These are phyloP conservation scores for Pleurotus tuoliensis DNA, from an alignment of 768 basidiomycete species.

Conservation along the genomic window DNA sequence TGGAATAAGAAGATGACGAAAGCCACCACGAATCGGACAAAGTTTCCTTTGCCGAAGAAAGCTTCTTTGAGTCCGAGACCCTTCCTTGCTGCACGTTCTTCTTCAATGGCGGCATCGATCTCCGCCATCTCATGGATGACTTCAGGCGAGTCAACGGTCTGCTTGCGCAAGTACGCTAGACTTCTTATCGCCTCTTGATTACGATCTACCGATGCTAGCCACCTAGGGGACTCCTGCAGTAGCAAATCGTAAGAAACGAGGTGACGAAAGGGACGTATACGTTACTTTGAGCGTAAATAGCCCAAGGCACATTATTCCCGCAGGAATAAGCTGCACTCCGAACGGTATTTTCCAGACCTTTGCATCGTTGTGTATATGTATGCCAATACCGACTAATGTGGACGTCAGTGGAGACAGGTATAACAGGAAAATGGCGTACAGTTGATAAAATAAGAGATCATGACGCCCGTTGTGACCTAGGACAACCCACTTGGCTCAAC, in stretches of 20 bases:
- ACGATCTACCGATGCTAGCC: slow-evolving; percentile 64
- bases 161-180: slow-evolving; percentile 61
- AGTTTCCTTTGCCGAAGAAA: slow-evolving; percentile 78
- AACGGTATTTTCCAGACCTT: slow-evolving; percentile 71
- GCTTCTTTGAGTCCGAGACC: slow-evolving; percentile 67
- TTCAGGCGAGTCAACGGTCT: slow-evolving; percentile 32
- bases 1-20: slow-evolving; percentile 76
- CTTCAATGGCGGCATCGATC: slow-evolving; percentile 74
- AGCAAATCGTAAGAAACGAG: slow-evolving; percentile 16
- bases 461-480: slow-evolving; percentile 71
- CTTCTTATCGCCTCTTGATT: slow-evolving; percentile 49
- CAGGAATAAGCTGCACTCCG: slow-evolving; percentile 71
- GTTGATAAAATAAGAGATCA: slow-evolving; percentile 82
- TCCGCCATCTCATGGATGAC: slow-evolving; percentile 68
- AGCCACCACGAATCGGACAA: slow-evolving; percentile 81
- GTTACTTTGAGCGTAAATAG: slow-evolving; percentile 59
- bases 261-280: background rate
- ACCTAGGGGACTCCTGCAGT: slow-evolving; percentile 70
- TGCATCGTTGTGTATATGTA: slow-evolving; percentile 43
- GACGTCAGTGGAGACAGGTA: background rate
- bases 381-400: slow-evolving; percentile 51
- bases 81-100: slow-evolving; percentile 61
- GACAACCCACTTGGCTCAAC: background rate
- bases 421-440: slow-evolving; percentile 38
- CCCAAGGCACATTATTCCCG: slow-evolving; percentile 66